These are phyloP conservation scores for Ophiocordyceps camponoti-leonardi DNA, from an alignment of 2,329 filamentous ascomycete species.

Conservation along the genomic window DNA sequence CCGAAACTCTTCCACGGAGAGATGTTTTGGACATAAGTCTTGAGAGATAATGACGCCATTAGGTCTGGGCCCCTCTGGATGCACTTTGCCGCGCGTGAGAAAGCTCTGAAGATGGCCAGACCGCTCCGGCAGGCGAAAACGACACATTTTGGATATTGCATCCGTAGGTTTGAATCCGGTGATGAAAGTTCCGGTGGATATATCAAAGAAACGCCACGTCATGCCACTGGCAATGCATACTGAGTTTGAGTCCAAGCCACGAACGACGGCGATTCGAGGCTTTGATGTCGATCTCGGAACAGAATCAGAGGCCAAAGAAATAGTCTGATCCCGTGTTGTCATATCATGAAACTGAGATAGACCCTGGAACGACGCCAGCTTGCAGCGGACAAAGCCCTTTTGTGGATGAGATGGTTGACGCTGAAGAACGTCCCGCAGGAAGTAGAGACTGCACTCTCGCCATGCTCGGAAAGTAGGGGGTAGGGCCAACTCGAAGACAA, in stretches of 20 bases:
- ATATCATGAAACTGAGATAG: neutral
- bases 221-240: neutral
- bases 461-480: conserved; percentile 24
- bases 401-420: neutral
- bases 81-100: neutral
- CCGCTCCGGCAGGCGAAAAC: neutral
- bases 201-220: neutral
- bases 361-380: neutral
- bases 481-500: conserved; percentile 32
- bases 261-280: neutral
- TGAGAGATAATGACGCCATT: conserved; percentile 36
- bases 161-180: neutral
- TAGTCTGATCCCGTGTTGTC: neutral
- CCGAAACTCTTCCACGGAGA: conserved; percentile 36
- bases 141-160: neutral
- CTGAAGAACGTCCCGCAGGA: conserved; percentile 20
- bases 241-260: neutral
- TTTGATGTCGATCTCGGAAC: neutral
- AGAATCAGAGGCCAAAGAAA: neutral
- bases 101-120: neutral
- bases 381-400: neutral
- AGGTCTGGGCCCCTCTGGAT: conserved; percentile 11
- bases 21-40: conserved; percentile 22
- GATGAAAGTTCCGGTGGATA: neutral
- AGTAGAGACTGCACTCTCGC: conserved; percentile 25